Evolutionary conservation across 306 rosid genomes (phyloP), one percentile per base, ranked within the genome.

Genomic region (Cajanus cajan): DNA sequence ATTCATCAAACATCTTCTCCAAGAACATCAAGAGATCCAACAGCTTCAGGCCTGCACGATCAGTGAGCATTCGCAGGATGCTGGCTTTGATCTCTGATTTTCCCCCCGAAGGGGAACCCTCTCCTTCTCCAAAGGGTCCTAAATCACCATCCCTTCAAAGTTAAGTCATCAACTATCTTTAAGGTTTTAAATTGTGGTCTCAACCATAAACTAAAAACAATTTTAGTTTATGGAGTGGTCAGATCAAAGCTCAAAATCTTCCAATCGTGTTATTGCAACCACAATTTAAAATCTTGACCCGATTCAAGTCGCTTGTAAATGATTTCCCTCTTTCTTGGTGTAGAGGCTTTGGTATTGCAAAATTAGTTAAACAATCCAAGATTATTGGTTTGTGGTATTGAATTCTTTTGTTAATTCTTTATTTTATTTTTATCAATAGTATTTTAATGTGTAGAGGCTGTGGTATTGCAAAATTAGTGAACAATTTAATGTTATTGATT

Each of bases 1-100:
- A 88, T 14, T 94, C 98, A 39, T 94, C 98, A 31, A 86, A 85
- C 82, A 58, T 89, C 68, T 92, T 94, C 91, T 90, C 94, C 85
- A 86, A 82, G 54, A 68, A 74, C 15, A 73, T 13, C 0, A 71
- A 79, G 85, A 87, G 88, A 76, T 73, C 97, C 0, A 71, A 80
- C 34, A 94, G 92, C 85, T 94, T 94, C 79, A 80, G 64, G 77
- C 86, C 95, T 0, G 91, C 95, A 4, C 88, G 98, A 0, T 92
- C 97, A 0, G 31, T 84, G 0, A 88, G 92, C 51, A 86, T 92
- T 73, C 93, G 96, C 19, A 86, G 93, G 69, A 83, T 94, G 74
- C 28, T 89, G 4, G 94, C 97, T 3, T 82, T 81, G 45, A 80
- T 94, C 61, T 78, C 95, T 24, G 98, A 94, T 66, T 33, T 90